Base-by-base conservation (phyloP, 441 rosid genomes). In the Eutrema salsugineum region DNA sequence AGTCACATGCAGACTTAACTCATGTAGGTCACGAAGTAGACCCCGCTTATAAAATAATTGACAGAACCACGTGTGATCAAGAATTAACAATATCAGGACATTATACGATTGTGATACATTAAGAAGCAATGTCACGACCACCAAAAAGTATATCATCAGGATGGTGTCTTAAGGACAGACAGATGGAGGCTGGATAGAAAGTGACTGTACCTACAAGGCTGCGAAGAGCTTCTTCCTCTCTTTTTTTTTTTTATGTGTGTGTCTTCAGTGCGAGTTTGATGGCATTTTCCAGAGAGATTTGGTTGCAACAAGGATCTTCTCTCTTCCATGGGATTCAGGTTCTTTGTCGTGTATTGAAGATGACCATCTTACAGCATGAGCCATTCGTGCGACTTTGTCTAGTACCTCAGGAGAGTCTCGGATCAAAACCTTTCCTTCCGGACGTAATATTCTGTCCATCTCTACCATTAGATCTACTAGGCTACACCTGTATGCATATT, bases 391-490 rank as follows among this genome's bases (percentile, higher is more conserved):
- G 10, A 90, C 88, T 80, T 76, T 89, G 48, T 94, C 98, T 28
- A 94, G 77, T 8, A 87, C 93, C 72, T 92, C 99, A 10, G 99
- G 97, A 44, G 91, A 75, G 78, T 92, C 99, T 28, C 98, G 84
- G 63, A 94, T 83, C 54, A 94, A 66, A 50, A 90, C 96, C 2
- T 84, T 84, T 61, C 97, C 98, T 71, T 88, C 91, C 14, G 98
- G 98, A 22, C 99, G 99, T 83, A 94, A 62, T 40, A 90, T 90
- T 17, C 99, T 77, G 68, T 94, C 98, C 86, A 94, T 92, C 84
- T 94, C 99, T 70, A 92, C 94, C 88, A 92, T 81, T 63, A 94
- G 63, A 83, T 94, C 97, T 64, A 85, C 96, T 61, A 94, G 85
- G 80, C 82, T 83, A 79, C 99, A 94, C 86, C 99, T 94, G 90